A percentile compares a stretch with the other conserved stretches of the same genome.
These are phyloP conservation scores for Pseudoturritis turrita DNA, from an alignment of 345 rosid species.

Conservation along the genomic window DNA sequence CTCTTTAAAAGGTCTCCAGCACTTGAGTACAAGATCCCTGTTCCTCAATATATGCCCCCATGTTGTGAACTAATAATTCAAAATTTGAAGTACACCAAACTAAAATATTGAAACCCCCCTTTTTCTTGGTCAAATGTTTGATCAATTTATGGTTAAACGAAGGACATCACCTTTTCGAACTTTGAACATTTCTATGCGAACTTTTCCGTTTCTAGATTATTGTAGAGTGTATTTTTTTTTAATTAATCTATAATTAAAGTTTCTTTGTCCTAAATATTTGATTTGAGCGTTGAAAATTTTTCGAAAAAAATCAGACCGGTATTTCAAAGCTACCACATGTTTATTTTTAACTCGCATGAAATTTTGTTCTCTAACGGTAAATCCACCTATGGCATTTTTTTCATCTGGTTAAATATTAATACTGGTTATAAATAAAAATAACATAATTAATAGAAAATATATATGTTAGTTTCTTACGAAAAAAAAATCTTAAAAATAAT, in stretches of 20 bases:
- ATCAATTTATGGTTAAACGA: background rate
- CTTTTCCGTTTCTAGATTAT: background rate
- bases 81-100: background rate
- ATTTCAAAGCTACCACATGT: too few relatives aligned
- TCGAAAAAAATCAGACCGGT: too few relatives aligned
- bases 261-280: too few relatives aligned
- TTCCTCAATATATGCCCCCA: background rate
- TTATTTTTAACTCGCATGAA: too few relatives aligned
- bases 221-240: background rate
- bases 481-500: too few relatives aligned
- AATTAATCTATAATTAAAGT: background rate
- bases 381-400: too few relatives aligned
- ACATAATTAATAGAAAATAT: too few relatives aligned
- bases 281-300: too few relatives aligned
- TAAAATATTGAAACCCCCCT: background rate
- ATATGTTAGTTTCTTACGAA: too few relatives aligned
- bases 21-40: background rate
- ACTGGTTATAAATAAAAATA: too few relatives aligned
- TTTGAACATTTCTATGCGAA: slow-evolving; percentile 12
- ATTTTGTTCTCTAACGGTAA: too few relatives aligned
- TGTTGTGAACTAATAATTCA: background rate
- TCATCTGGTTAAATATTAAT: too few relatives aligned
- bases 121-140: slow-evolving; percentile 16
- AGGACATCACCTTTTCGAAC: slow-evolving; percentile 15
- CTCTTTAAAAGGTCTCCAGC: background rate